Evolutionary conservation across 306 rosid species (phyloP).

Genomic region (Pterocarpus santalinus): DNA sequence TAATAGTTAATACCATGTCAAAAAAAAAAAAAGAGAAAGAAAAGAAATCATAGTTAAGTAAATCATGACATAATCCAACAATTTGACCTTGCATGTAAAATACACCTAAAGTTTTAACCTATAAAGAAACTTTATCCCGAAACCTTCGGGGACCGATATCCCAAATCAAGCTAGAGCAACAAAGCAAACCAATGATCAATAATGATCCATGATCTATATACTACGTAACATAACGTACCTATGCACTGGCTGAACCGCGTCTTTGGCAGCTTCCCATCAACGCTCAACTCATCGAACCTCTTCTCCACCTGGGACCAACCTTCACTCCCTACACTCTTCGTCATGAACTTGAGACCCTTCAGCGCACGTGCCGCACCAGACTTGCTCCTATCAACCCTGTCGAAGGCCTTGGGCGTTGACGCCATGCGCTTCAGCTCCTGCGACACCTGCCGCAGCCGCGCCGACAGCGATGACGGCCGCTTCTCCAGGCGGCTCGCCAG

Average conservation of each 20-base stretch:
- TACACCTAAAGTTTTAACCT: no score
- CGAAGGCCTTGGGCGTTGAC: constrained; percentile 61
- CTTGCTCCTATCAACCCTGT: constrained; percentile 62
- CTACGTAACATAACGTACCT: constrained; percentile 52
- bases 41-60: no score
- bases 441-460: constrained; percentile 66
- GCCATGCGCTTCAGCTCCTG: constrained; percentile 83
- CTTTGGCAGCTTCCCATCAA: constrained; percentile 65
- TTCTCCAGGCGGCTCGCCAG: constrained; percentile 65
- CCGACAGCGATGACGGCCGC: constrained; percentile 59
- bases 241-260: constrained; percentile 75
- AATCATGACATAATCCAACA: no score
- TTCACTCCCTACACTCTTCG: constrained; percentile 63
- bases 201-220: no score
- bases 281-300: constrained; percentile 66
- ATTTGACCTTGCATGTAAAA: no score
- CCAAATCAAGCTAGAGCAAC: no score
- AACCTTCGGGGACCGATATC: no score
- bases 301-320: constrained; percentile 76
- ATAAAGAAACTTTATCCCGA: no score
- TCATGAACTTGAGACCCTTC: constrained; percentile 76
- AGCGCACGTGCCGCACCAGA: constrained; percentile 83
- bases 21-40: no score
- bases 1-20: no score
- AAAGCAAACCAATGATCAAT: no score